Evolutionary conservation across 345 rosid species (phyloP).

Genomic region (Sisymbrium irio): DNA sequence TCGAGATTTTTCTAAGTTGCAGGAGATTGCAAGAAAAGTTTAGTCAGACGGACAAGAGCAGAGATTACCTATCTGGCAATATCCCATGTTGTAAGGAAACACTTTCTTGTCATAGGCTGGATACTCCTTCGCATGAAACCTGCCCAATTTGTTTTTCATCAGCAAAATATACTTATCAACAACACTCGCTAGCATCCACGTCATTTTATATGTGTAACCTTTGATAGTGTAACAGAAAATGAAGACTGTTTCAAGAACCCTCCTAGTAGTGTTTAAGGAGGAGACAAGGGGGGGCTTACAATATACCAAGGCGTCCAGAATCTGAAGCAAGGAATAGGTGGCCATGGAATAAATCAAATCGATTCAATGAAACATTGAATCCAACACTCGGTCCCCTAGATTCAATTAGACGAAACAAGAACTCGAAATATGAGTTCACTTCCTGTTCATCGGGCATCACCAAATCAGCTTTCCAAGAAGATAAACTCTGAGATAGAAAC

Average conservation of each 20-base stretch:
- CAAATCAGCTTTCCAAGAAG: background rate
- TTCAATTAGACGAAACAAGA: constrained; percentile 68
- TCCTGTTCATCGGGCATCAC: constrained; percentile 48
- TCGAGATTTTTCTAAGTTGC: background rate
- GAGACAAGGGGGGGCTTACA: constrained; percentile 50
- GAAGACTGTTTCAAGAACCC: background rate
- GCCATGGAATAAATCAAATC: constrained; percentile 89
- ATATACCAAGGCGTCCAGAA: constrained; percentile 72
- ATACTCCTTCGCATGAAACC: constrained; percentile 95
- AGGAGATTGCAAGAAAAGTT: background rate
- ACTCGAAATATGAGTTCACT: constrained; percentile 63
- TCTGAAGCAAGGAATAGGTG: constrained; percentile 64
- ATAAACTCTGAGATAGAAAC: no score
- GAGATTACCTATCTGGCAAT: constrained; percentile 69
- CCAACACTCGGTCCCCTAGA: constrained; percentile 68
- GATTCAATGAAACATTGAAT: constrained; percentile 54
- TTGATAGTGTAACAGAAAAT: no score
- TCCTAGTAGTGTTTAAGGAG: background rate
- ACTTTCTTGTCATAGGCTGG: constrained; percentile 64
- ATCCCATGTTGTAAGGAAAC: constrained; percentile 83
- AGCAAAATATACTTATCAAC: constrained; percentile 7
- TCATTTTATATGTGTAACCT: no score
- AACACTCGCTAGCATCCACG: background rate
- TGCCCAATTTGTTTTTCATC: no score
- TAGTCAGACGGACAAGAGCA: background rate